A percentile compares a stretch with the other conserved stretches of the same genome.
Evolutionary conservation across 345 rosid genomes (phyloP).

Genomic region (Eutrema heterophyllum): DNA sequence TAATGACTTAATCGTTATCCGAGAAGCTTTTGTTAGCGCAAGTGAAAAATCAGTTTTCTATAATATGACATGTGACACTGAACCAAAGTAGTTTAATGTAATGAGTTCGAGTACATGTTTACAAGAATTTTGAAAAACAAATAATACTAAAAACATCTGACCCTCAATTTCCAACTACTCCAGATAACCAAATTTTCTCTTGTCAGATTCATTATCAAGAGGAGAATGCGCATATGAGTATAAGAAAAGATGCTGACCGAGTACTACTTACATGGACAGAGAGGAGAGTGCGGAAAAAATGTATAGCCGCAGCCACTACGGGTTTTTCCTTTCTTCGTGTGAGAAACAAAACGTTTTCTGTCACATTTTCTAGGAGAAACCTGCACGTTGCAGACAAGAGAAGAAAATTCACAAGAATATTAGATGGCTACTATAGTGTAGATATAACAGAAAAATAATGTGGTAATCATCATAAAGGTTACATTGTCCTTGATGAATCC

Average conservation of each 20-base stretch:
- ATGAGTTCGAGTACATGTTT: background rate
- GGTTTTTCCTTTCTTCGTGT: conserved; percentile 70
- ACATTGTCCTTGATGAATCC: conserved; percentile 79
- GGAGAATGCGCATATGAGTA: background rate
- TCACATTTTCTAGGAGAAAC: conserved; percentile 61
- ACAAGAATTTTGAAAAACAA: conserved; percentile 8
- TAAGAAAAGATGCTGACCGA: background rate
- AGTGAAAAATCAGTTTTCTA: background rate
- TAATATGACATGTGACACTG: conserved; percentile 8
- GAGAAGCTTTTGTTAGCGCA: background rate
- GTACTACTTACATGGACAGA: conserved; percentile 56
- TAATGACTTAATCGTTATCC: background rate
- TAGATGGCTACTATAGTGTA: conserved; percentile 9
- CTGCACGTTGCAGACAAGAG: conserved; percentile 54
- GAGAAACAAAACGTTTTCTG: conserved; percentile 69
- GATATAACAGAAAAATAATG: background rate
- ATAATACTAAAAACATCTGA: no score
- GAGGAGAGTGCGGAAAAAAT: conserved; percentile 78
- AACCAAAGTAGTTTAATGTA: background rate
- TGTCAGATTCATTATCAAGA: background rate
- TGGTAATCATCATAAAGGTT: conserved; percentile 28
- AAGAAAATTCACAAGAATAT: conserved; percentile 9
- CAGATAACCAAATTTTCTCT: background rate
- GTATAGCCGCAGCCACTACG: conserved; percentile 81
- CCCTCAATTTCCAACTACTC: background rate